Evolutionary conservation across 768 basidiomycete species (phyloP).

Genomic region (Suillus weaverae): DNA sequence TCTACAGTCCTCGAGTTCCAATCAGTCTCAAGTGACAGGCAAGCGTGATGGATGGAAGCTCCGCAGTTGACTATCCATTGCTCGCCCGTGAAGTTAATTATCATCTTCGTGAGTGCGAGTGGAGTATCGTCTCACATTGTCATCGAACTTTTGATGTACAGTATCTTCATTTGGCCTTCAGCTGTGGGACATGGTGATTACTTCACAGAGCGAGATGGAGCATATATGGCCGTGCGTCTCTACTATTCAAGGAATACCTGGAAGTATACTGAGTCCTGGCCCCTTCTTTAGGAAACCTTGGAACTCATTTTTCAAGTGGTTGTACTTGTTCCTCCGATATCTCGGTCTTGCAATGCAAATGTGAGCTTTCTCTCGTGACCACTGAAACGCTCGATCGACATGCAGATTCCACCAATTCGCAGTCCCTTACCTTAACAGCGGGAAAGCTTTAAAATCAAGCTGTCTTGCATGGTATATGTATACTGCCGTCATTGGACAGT

Average conservation of each 20-base stretch:
- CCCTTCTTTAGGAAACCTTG: slow-evolving; percentile 18
- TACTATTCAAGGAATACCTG: background rate
- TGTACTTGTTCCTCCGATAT: slow-evolving; percentile 15
- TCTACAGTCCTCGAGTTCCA: background rate
- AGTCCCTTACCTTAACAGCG: slow-evolving; percentile 12
- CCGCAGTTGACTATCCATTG: background rate
- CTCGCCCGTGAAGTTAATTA: background rate
- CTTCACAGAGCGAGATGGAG: slow-evolving; percentile 25
- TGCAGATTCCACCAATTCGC: slow-evolving; percentile 10
- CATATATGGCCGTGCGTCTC: slow-evolving; percentile 32
- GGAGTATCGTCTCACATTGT: background rate
- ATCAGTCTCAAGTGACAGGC: background rate
- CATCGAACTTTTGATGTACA: slow-evolving; percentile 4
- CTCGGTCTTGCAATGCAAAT: slow-evolving; percentile 1
- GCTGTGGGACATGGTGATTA: slow-evolving; percentile 29
- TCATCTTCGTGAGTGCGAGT: background rate
- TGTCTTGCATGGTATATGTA: slow-evolving; percentile 22
- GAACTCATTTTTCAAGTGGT: slow-evolving; percentile 19
- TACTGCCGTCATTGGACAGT: slow-evolving; percentile 15
- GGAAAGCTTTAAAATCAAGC: slow-evolving; percentile 10
- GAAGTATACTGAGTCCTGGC: background rate
- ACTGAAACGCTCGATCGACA: background rate
- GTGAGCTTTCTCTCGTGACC: background rate
- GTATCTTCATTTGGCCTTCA: slow-evolving; percentile 28
- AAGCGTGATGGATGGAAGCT: background rate